phyloP scores from a whole-genome alignment of 148 eudicot species.

The Simmondsia chinensis region DNA sequence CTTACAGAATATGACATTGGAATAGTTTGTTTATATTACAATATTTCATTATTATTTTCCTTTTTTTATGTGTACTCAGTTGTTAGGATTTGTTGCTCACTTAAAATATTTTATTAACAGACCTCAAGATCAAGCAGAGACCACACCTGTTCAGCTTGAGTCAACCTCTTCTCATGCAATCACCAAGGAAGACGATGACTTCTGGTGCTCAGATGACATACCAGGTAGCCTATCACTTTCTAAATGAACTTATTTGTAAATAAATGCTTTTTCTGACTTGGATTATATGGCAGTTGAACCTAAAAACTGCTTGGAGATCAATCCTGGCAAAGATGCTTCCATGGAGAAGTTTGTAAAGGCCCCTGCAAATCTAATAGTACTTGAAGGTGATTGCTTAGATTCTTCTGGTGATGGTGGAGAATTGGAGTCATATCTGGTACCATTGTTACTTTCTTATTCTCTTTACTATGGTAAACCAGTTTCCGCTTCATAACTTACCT shows the following conservation, averaged over 20 bases:
- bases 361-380: constrained; percentile 85
- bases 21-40: too few species aligned
- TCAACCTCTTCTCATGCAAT: constrained; percentile 37
- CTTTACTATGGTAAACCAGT: not conserved
- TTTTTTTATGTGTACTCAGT: not conserved
- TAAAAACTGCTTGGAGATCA: constrained; percentile 47
- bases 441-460: constrained; percentile 2
- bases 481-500: constrained; percentile 1
- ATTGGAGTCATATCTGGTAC: constrained; percentile 85
- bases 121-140: constrained; percentile 40
- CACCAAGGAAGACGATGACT: constrained; percentile 46
- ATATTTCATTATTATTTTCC: not conserved
- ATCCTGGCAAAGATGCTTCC: constrained; percentile 30
- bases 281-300: constrained; percentile 48
- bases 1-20: too few species aligned
- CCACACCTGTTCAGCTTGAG: constrained; percentile 37
- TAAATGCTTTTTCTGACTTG: not conserved
- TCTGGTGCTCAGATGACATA: constrained; percentile 76
- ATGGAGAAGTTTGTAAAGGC: constrained; percentile 48
- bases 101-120: constrained; percentile 21
- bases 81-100: not conserved
- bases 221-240: constrained; percentile 37
- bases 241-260: constrained; percentile 3
- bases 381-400: constrained; percentile 94
- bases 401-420: constrained; percentile 68